These are phyloP conservation scores for Quercus rubra DNA, from an alignment of 306 rosid species.

Conservation along the genomic window DNA sequence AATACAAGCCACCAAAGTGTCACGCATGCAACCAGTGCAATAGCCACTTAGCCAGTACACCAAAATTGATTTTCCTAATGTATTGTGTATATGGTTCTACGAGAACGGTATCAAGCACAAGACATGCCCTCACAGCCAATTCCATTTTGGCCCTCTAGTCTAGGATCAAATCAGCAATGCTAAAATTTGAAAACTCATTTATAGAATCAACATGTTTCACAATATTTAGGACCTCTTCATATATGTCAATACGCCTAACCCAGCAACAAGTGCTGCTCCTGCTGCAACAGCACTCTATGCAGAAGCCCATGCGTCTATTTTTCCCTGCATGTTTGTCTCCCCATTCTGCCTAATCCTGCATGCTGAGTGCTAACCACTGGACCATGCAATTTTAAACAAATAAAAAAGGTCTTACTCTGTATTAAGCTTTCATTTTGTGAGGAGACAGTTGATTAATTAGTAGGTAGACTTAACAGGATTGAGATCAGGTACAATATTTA, in stretches of 20 bases:
- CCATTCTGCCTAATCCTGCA: neutral
- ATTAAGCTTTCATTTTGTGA: too few relatives aligned
- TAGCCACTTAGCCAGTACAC: neutral
- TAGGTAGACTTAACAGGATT: too few relatives aligned
- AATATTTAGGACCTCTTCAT: conserved; percentile 35
- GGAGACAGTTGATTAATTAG: too few relatives aligned
- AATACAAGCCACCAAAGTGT: conserved; percentile 16
- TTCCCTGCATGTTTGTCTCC: neutral
- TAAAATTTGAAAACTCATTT: neutral
- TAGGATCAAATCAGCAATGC: neutral
- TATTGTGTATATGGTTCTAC: conserved; percentile 4
- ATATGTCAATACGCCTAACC: conserved; percentile 56
- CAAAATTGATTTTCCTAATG: neutral
- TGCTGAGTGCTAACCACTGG: neutral
- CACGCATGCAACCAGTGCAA: neutral
- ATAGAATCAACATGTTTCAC: neutral
- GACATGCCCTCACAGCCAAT: conserved; percentile 23
- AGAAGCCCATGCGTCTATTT: conserved; percentile 54
- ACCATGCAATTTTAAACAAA: neutral
- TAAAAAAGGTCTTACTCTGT: neutral
- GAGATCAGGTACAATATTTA: too few relatives aligned
- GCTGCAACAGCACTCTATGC: conserved; percentile 61
- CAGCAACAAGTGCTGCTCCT: conserved; percentile 72
- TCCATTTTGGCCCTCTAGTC: conserved; percentile 13
- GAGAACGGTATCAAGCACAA: conserved; percentile 27